phyloP scores from a whole-genome alignment of 2,329 filamentous ascomycete species.

The Xylaria sp. region DNA sequence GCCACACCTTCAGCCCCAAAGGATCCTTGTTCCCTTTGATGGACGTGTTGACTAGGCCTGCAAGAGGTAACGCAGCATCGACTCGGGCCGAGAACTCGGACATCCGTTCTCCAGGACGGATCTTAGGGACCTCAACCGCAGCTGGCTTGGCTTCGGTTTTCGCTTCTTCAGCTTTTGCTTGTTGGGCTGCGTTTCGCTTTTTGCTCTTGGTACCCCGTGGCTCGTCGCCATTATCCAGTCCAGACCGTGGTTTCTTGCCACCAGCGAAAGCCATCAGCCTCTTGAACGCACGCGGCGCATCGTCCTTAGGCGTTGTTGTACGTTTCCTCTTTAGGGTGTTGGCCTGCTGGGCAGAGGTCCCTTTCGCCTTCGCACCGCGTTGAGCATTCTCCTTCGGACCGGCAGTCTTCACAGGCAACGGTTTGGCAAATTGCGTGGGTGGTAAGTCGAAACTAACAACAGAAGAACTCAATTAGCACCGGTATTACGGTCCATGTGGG shows the following conservation, averaged over 20 bases:
- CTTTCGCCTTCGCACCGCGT: conserved; percentile 37
- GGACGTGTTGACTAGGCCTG: conserved; percentile 73
- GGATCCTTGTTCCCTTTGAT: conserved; percentile 71
- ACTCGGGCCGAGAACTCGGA: conserved; percentile 86
- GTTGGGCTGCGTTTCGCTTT: conserved; percentile 42
- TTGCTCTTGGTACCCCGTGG: conserved; percentile 50
- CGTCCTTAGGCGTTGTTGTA: conserved; percentile 66
- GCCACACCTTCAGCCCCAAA: conserved; percentile 72
- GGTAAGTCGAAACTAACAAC: conserved; percentile 61
- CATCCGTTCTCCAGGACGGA: conserved; percentile 84
- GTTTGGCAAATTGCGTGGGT: conserved; percentile 60
- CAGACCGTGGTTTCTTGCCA: conserved; percentile 69
- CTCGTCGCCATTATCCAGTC: conserved; percentile 76
- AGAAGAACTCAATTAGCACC: conserved; percentile 26
- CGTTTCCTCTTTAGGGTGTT: conserved; percentile 64
- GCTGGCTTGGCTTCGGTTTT: conserved; percentile 40
- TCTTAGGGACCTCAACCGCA: conserved; percentile 66
- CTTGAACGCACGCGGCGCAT: conserved; percentile 88
- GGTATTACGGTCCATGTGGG: conserved; percentile 37
- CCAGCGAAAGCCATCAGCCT: conserved; percentile 81
- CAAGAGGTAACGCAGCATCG: conserved; percentile 82
- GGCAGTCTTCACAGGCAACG: conserved; percentile 60
- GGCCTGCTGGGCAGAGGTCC: conserved; percentile 43
- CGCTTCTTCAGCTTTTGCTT: conserved; percentile 34
- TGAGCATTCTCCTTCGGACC: conserved; percentile 46